A percentile compares a stretch with the other conserved stretches of the same genome.
Conservation (phyloP, 2,329 filamentous ascomycete species). For the Pseudogymnoascus sp. region DNA sequence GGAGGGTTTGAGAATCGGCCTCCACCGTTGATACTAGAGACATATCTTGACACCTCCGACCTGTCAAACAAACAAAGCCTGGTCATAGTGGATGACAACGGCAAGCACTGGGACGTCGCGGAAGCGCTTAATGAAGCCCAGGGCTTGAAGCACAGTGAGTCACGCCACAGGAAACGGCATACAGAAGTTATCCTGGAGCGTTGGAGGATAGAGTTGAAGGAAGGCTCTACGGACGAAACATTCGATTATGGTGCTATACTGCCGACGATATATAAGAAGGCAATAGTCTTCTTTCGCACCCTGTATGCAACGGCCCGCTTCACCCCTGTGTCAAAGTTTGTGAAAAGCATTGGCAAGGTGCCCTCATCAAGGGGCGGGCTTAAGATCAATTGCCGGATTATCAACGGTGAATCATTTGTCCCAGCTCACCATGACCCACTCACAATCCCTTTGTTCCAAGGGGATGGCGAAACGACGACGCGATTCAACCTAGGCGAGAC, state of each 20-base stretch:
- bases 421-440: constrained; percentile 59
- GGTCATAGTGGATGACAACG: constrained; percentile 79
- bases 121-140: constrained; percentile 67
- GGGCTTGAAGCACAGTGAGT: constrained; percentile 30
- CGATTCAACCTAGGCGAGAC: constrained; percentile 76
- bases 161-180: constrained; percentile 35
- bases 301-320: constrained; percentile 77
- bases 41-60: constrained; percentile 73
- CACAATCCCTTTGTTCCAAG: constrained; percentile 61
- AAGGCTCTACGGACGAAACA: constrained; percentile 39
- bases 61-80: constrained; percentile 80
- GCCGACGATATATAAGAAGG: constrained; percentile 93
- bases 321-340: constrained; percentile 79
- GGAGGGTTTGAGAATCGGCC: constrained; percentile 72
- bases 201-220: constrained; percentile 80
- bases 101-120: constrained; percentile 86
- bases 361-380: constrained; percentile 55
- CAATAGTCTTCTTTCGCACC: constrained; percentile 87
- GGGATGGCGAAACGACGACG: constrained; percentile 56
- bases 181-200: constrained; percentile 81
- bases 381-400: constrained; percentile 73
- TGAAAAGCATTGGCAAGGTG: constrained; percentile 62
- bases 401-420: constrained; percentile 49
- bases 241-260: constrained; percentile 58
- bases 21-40: constrained; percentile 80